Conservation (phyloP, 352 stramenopile species). For the Globisporangium canariense region DNA sequence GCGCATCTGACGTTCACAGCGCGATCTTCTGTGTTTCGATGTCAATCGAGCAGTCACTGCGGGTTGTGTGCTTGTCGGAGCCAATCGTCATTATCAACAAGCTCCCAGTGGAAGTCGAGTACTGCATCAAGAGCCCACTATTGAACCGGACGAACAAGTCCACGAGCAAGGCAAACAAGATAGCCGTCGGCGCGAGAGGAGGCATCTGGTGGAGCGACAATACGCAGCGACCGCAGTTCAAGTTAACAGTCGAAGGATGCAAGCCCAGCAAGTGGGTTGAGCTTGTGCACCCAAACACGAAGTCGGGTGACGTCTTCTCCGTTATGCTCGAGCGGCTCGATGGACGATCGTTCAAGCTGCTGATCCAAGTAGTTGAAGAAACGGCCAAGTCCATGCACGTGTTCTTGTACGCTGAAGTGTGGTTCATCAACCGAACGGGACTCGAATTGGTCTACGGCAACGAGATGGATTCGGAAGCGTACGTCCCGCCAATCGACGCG, state of each 20-base stretch:
- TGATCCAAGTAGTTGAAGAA: constrained; percentile 59
- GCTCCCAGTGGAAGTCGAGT: constrained; percentile 62
- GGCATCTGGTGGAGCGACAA: constrained; percentile 78
- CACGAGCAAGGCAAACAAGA: constrained; percentile 27
- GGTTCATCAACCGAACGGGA: constrained; percentile 81
- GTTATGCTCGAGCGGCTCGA: constrained; percentile 61
- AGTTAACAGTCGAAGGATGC: constrained; percentile 64
- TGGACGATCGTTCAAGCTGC: constrained; percentile 58
- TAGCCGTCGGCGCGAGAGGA: constrained; percentile 55
- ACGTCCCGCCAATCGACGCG: constrained; percentile 47
- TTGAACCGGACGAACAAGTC: constrained; percentile 29
- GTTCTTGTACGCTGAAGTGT: constrained; percentile 62
- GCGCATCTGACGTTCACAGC: constrained; percentile 20
- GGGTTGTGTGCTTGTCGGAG: constrained; percentile 59
- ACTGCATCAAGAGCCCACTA: constrained; percentile 39
- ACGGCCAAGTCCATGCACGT: constrained; percentile 42
- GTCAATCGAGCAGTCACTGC: constrained; percentile 61
- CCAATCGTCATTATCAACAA: constrained; percentile 82
- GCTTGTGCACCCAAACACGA: constrained; percentile 40
- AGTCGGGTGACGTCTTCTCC: constrained; percentile 50
- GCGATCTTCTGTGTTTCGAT: constrained; percentile 71
- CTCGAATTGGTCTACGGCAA: constrained; percentile 74
- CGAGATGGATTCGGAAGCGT: constrained; percentile 54
- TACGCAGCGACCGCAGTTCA: constrained; percentile 64
- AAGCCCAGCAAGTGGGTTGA: constrained; percentile 65